Evolutionary conservation across 2,329 filamentous ascomycete species (phyloP), one percentile per base, ranked within the genome.

Genomic region (Mycogone perniciosa): DNA sequence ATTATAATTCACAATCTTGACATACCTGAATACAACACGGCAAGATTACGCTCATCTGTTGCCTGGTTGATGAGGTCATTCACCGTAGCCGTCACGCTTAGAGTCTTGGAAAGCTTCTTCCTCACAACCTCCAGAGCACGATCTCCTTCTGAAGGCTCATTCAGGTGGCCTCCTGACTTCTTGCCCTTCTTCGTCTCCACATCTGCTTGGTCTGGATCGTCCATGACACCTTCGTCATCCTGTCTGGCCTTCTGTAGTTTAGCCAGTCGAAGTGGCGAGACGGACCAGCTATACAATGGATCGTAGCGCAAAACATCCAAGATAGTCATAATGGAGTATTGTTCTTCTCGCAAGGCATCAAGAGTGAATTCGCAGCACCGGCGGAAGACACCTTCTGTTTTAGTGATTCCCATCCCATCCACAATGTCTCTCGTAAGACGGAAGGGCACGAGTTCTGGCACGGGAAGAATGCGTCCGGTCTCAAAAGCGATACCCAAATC

Each of bases 301-400:
- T 99, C 93, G 69, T 96, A 97, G n/a, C 95, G 86, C 53, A 99
- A 74, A 26, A 99, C 95, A 64, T 99, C 95, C 20, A 99, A 81
- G 48, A 99, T 90, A 0, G 93, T 97, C 91, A 96, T 97, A 71
- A 99, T 99, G 41, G 87, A 91, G 65, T 96, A 95, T 9, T 88
- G 88, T 66, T 99, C 93, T 61, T 95, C 88, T n/a, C 93, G 85
- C 34, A 99, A 75, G 2, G 95, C 91, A 55, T 96, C 90, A 31
- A 99, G 81, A 0, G 91, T 97, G 66, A 97, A 97, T 66, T 99
- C 95, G 67, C 93, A 99, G 70, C 92, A 97, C n/a, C 95, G 83
- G 6, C 93, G 82, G 73, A 97, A 99, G 0, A 97, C 90, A 4
- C 93, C 93, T 67, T 99, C 95, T 0, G 91, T 95, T 61, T 88